phyloP scores from a whole-genome alignment of 306 rosid species.

The Oemleria cerasiformis region DNA sequence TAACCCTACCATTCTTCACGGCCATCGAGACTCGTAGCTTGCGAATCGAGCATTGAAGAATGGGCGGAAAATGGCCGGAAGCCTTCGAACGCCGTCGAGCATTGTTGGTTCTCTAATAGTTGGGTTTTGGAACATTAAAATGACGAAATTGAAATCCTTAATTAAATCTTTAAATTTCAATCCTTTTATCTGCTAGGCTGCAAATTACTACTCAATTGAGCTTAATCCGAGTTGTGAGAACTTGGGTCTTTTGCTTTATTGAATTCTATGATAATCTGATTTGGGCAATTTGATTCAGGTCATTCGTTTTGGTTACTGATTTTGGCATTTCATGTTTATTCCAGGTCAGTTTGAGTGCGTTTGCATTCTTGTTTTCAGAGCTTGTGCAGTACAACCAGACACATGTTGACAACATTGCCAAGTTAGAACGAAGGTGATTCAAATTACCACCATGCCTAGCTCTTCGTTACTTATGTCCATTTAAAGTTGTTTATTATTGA shows the following conservation, averaged over 20 bases:
- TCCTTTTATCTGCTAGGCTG: neutral
- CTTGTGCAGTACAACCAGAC: constrained; percentile 99
- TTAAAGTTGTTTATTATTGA: neutral
- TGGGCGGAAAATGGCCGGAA: too few species aligned
- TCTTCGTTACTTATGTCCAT: neutral
- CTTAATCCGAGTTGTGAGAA: constrained; percentile 3
- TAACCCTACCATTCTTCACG: too few species aligned
- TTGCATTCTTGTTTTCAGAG: constrained; percentile 96
- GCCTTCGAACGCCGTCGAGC: too few species aligned
- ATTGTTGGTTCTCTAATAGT: too few species aligned
- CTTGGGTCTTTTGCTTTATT: neutral
- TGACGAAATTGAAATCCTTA: neutral
- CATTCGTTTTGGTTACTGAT: neutral
- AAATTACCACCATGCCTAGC: neutral
- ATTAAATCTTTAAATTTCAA: neutral
- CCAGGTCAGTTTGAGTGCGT: constrained; percentile 99
- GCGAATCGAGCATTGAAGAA: too few species aligned
- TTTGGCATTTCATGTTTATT: neutral
- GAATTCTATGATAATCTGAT: neutral
- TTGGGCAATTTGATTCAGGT: neutral
- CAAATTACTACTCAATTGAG: neutral
- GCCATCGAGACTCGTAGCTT: too few species aligned
- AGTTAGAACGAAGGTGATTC: constrained; percentile 84
- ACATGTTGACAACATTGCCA: constrained; percentile 92
- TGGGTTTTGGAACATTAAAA: too few species aligned